phyloP scores from a whole-genome alignment of 2,329 filamentous ascomycete species.

The Herpotrichia juniperi region DNA sequence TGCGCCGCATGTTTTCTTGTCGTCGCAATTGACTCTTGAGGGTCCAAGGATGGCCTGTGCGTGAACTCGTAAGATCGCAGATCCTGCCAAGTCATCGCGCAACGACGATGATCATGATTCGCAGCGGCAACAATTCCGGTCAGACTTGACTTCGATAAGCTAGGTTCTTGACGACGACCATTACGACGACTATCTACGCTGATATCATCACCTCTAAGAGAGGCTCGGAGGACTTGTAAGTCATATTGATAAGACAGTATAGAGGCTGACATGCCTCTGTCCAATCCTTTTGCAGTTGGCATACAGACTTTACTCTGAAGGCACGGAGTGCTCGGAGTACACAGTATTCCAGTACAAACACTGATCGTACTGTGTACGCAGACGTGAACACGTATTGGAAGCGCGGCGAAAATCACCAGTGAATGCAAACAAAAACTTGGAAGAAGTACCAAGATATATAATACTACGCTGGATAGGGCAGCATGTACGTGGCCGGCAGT shows the following conservation, averaged over 20 bases:
- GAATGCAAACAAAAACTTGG: neutral
- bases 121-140: neutral
- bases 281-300: too few species aligned
- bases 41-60: neutral
- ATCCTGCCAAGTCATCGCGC: neutral
- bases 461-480: neutral
- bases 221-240: too few species aligned
- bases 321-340: neutral
- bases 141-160: neutral
- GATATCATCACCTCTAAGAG: too few species aligned
- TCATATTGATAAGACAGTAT: too few species aligned
- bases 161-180: neutral
- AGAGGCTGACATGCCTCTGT: too few species aligned
- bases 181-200: too few species aligned
- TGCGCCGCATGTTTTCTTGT: neutral
- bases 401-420: neutral
- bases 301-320: too few species aligned
- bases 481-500: neutral
- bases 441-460: neutral
- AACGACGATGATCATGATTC: too few species aligned
- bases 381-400: neutral
- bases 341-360: too few species aligned
- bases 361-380: too few species aligned
- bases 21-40: neutral
- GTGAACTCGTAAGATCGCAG: neutral